Percentiles rank a stretch among this genome's conserved stretches.
Conservation (phyloP, 352 stramenopile species). For the Salisapilia sapeloensis region DNA sequence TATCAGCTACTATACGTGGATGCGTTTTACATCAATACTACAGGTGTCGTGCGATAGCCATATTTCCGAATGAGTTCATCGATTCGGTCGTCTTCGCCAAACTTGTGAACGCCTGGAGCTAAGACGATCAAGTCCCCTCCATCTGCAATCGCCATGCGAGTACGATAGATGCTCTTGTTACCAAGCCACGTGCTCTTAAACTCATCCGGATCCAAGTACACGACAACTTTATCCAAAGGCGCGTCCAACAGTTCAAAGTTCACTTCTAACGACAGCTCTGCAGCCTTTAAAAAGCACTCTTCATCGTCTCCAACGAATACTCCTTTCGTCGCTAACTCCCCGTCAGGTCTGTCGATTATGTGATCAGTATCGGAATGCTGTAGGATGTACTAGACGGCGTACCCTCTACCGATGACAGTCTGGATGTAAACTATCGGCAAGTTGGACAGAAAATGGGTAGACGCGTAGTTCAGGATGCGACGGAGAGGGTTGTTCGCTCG, state of each 20-base stretch:
- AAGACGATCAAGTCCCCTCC: slow-evolving; percentile 90
- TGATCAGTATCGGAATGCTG: slow-evolving; percentile 1
- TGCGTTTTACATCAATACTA: too few relatives aligned
- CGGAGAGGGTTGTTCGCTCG: slow-evolving; percentile 89
- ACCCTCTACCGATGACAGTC: slow-evolving; percentile 85
- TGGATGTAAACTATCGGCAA: slow-evolving; percentile 92
- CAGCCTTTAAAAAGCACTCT: slow-evolving; percentile 90
- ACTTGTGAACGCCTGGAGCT: slow-evolving; percentile 85
- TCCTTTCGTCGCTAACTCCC: slow-evolving; percentile 67
- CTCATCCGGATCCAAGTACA: slow-evolving; percentile 91
- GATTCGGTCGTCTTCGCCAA: slow-evolving; percentile 90
- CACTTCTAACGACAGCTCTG: slow-evolving; percentile 87
- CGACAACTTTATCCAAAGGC: slow-evolving; percentile 87
- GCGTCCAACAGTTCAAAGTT: slow-evolving; percentile 93
- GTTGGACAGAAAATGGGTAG: slow-evolving; percentile 79
- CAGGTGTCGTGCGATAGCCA: slow-evolving; percentile 90
- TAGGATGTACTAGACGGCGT: slow-evolving; percentile 1
- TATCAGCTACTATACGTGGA: background rate
- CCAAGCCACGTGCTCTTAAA: slow-evolving; percentile 98
- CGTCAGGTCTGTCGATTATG: slow-evolving; percentile 15
- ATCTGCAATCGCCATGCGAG: slow-evolving; percentile 94
- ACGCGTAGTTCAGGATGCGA: slow-evolving; percentile 92
- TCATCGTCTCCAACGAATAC: slow-evolving; percentile 94
- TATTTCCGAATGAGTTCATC: slow-evolving; percentile 94
- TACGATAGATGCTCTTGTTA: slow-evolving; percentile 97